These are phyloP conservation scores for Penicillium pancosmium DNA, from an alignment of 495 filamentous ascomycete species.

Conservation along the genomic window DNA sequence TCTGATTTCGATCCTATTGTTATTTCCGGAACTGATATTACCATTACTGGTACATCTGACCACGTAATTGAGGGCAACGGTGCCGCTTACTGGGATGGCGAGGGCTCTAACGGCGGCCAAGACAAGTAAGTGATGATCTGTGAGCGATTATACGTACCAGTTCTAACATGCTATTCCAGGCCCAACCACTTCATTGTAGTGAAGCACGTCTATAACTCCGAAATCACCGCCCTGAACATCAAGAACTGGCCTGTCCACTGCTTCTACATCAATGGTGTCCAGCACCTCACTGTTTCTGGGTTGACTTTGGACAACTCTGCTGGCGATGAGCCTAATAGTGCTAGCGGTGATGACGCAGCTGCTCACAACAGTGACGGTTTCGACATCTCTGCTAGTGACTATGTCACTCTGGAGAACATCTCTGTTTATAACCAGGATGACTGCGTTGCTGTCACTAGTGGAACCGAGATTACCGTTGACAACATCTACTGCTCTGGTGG, in stretches of 20 bases:
- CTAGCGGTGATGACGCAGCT: constrained; percentile 42
- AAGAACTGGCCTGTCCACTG: constrained; percentile 64
- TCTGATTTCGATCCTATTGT: constrained; percentile 40
- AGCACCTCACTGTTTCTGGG: constrained; percentile 48
- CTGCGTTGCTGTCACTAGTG: constrained; percentile 58
- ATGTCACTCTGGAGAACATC: constrained; percentile 53
- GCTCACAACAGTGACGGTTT: constrained; percentile 71
- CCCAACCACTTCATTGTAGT: constrained; percentile 53
- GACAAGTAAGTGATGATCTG: constrained; percentile 28
- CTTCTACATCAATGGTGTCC: constrained; percentile 53
- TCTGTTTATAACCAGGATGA: constrained; percentile 66
- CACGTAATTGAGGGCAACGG: constrained; percentile 51
- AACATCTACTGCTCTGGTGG: constrained; percentile 42
- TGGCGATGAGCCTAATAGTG: constrained; percentile 42
- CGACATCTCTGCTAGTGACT: constrained; percentile 53
- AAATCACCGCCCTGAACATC: constrained; percentile 46
- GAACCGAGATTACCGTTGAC: constrained; percentile 22
- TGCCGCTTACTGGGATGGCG: constrained; percentile 49
- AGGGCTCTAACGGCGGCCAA: constrained; percentile 50
- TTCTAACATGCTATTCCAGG: constrained; percentile 18
- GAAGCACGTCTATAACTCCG: constrained; percentile 43
- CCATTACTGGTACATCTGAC: constrained; percentile 40
- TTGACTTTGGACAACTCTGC: constrained; percentile 63
- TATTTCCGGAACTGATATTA: constrained; percentile 43
- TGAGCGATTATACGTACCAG: background rate